Percentiles rank a stretch among this genome's conserved stretches.
Evolutionary conservation across 805 yeast genomes (phyloP).

Genomic region (Candida vaughaniae): DNA sequence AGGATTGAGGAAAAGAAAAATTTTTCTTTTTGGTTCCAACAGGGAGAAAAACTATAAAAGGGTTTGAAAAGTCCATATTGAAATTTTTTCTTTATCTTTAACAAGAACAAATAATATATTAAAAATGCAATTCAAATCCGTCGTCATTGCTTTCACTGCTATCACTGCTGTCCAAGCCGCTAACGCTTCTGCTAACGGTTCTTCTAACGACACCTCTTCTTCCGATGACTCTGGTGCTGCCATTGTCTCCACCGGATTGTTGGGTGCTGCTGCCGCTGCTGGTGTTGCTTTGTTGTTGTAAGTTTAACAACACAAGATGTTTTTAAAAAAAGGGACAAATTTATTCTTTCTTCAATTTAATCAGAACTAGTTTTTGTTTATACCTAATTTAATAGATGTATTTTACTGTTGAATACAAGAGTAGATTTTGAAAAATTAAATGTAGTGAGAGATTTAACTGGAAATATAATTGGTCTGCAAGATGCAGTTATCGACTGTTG

Average conservation of each 20-base stretch:
- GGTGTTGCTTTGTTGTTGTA: conserved; percentile 59
- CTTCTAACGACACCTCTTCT: conserved; percentile 35
- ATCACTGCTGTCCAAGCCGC: conserved; percentile 69
- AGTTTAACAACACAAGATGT: conserved; percentile 11
- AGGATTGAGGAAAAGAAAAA: neutral
- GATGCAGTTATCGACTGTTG: too few species aligned
- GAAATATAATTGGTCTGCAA: too few species aligned
- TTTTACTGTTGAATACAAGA: conserved; percentile 1
- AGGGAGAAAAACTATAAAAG: conserved; percentile 10
- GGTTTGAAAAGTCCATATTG: conserved; percentile 2
- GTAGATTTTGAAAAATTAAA: neutral
- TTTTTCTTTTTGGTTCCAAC: neutral
- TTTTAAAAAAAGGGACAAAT: too few species aligned
- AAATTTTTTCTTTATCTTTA: conserved; percentile 5
- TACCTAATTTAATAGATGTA: conserved; percentile 7
- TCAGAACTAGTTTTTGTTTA: neutral
- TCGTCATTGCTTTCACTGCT: conserved; percentile 69
- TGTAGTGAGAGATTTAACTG: too few species aligned
- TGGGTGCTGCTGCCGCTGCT: conserved; percentile 84
- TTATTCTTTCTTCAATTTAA: neutral
- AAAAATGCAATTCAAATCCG: conserved; percentile 71
- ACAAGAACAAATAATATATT: conserved; percentile 3
- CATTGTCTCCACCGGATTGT: conserved; percentile 67
- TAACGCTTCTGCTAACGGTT: conserved; percentile 30
- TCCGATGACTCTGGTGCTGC: conserved; percentile 38